A percentile compares a stretch with the other conserved stretches of the same genome.
Conservation (phyloP, 2,329 filamentous ascomycete species). For the Paecilomyces variotii region DNA sequence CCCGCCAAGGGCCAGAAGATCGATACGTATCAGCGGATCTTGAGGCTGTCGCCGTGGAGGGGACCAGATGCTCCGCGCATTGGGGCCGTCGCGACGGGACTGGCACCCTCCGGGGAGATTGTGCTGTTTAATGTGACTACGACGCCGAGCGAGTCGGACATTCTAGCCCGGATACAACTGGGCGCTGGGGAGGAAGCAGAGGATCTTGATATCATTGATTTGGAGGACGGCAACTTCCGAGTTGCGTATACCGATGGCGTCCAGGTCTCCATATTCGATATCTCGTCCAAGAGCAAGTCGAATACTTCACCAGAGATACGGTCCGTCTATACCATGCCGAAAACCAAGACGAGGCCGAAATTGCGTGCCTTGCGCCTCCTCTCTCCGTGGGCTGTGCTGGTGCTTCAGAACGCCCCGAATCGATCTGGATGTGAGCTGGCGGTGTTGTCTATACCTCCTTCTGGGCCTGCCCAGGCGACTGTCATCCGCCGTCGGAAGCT, state of each 20-base stretch:
- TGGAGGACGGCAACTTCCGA: slow-evolving; percentile 46
- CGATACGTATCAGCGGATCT: slow-evolving; percentile 53
- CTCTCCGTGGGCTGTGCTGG: slow-evolving; percentile 43
- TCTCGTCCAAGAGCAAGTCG: slow-evolving; percentile 44
- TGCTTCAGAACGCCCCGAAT: slow-evolving; percentile 49
- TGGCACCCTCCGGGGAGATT: slow-evolving; percentile 68
- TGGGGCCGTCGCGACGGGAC: slow-evolving; percentile 69
- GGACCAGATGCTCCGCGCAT: slow-evolving; percentile 53
- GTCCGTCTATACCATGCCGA: slow-evolving; percentile 33
- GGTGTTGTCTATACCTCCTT: slow-evolving; percentile 33
- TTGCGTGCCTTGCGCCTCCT: slow-evolving; percentile 51
- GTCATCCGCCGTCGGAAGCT: slow-evolving; percentile 51
- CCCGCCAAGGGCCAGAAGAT: slow-evolving; percentile 34
- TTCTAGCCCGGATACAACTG: slow-evolving; percentile 47
- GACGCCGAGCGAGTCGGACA: slow-evolving; percentile 42
- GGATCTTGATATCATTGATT: slow-evolving; percentile 34
- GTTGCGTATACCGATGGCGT: slow-evolving; percentile 72
- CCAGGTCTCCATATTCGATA: slow-evolving; percentile 61
- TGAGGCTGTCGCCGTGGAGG: slow-evolving; percentile 49
- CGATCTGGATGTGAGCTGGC: slow-evolving; percentile 49
- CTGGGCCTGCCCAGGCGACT: slow-evolving; percentile 27
- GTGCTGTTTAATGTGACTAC: slow-evolving; percentile 66
- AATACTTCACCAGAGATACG: slow-evolving; percentile 29
- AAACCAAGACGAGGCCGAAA: slow-evolving; percentile 38
- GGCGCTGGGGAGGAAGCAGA: slow-evolving; percentile 45